Percentiles rank a stretch among this genome's conserved stretches.
Conservation (phyloP, 2,329 filamentous ascomycete genomes). For the Pyricularia sp. region DNA sequence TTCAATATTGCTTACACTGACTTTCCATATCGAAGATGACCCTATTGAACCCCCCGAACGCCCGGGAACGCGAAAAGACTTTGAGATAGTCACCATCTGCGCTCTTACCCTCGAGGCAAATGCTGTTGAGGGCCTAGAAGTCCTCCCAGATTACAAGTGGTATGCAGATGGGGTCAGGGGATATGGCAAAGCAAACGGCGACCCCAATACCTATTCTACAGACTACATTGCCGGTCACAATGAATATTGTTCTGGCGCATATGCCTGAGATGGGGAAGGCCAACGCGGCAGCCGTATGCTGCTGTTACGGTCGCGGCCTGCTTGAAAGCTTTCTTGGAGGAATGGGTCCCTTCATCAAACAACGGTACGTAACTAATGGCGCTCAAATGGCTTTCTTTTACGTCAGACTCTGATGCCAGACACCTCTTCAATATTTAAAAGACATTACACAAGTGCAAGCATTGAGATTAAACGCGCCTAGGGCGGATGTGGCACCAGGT, state of each 20-base stretch:
- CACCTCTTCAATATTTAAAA: background rate
- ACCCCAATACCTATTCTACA: conserved; percentile 19
- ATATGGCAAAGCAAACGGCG: conserved; percentile 16
- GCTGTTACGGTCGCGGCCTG: conserved; percentile 13
- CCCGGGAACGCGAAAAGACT: conserved; percentile 11
- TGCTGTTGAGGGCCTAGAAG: conserved; percentile 5
- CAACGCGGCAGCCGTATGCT: conserved; percentile 20
- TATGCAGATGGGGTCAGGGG: conserved; percentile 10
- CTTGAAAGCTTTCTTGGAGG: background rate
- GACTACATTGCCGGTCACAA: conserved; percentile 7
- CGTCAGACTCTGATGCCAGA: background rate
- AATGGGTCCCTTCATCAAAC: background rate
- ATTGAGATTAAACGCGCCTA: too few species aligned
- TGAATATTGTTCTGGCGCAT: conserved; percentile 4
- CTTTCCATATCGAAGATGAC: background rate
- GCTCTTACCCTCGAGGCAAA: conserved; percentile 15
- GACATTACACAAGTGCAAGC: background rate
- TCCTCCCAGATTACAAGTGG: conserved; percentile 17
- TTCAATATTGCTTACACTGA: background rate
- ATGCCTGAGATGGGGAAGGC: conserved; percentile 12
- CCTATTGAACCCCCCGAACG: background rate
- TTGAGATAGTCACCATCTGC: conserved; percentile 26
- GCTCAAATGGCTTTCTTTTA: too few species aligned
- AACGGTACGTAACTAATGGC: background rate
- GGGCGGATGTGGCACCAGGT: background rate